Percentiles rank a stretch among this genome's conserved stretches.
These are phyloP conservation scores for Haplosporangium sp. DNA, from an alignment of 371 early-diverging fungal genomes.

Conservation along the genomic window DNA sequence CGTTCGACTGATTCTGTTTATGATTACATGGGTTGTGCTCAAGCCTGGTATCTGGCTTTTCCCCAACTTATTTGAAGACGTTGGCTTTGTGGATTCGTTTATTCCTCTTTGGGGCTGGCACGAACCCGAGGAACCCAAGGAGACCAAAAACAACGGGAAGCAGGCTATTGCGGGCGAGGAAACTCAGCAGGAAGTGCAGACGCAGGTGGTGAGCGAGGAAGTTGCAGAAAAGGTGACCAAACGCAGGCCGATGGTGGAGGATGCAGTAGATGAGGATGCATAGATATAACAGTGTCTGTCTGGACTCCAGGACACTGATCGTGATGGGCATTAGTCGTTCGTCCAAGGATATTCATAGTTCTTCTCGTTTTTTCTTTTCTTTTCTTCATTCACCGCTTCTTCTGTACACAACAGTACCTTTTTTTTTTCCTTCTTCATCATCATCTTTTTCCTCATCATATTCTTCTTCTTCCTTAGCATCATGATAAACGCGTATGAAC, in stretches of 20 bases:
- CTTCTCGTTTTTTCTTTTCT: background rate
- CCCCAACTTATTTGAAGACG: constrained; percentile 99
- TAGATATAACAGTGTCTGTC: background rate
- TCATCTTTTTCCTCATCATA: background rate
- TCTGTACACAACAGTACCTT: background rate
- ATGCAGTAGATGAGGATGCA: constrained; percentile 39
- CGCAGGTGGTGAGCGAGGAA: constrained; percentile 37
- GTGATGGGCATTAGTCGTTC: background rate
- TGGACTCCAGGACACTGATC: background rate
- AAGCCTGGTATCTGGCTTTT: constrained; percentile 99
- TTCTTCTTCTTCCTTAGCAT: no score
- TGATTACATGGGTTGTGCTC: constrained; percentile 78
- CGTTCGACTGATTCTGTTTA: constrained; percentile 90
- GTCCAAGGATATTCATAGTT: no score
- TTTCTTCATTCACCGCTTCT: background rate
- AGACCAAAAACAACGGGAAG: constrained; percentile 14
- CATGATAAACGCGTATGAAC: no score
- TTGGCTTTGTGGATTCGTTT: constrained; percentile 98
- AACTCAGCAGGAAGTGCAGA: constrained; percentile 27
- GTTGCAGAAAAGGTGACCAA: constrained; percentile 32
- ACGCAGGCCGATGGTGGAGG: constrained; percentile 46
- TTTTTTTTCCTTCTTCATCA: background rate
- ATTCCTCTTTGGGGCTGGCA: constrained; percentile 97
- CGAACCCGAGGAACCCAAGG: constrained; percentile 59
- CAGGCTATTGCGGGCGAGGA: constrained; percentile 35